phyloP scores from a whole-genome alignment of 495 filamentous ascomycete species.

The Hypoxylon trugodes region DNA sequence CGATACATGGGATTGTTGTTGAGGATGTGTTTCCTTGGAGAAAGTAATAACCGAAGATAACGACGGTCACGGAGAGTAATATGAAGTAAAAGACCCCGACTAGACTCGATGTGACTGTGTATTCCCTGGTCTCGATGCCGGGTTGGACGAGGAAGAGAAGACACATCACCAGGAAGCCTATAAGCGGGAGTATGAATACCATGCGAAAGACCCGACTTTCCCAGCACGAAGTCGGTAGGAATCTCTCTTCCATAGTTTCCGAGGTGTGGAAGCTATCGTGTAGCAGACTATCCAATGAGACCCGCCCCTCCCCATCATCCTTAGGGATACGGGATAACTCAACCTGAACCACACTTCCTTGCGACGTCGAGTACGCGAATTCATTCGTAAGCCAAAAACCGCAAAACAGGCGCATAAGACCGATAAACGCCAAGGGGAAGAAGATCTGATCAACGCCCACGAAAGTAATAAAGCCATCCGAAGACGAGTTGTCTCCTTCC shows the following conservation, averaged over 20 bases:
- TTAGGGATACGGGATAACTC: background rate
- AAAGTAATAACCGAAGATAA: conserved; percentile 21
- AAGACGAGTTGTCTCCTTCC: background rate
- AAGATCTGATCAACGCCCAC: conserved; percentile 19
- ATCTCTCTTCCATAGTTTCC: background rate
- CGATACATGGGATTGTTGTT: conserved; percentile 29
- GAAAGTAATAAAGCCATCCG: conserved; percentile 1
- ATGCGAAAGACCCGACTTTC: conserved; percentile 27
- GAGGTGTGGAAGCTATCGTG: background rate
- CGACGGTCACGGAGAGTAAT: conserved; percentile 9
- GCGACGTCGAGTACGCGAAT: conserved; percentile 3
- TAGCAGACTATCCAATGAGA: conserved; percentile 7
- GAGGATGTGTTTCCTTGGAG: conserved; percentile 6
- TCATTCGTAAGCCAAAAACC: conserved; percentile 21
- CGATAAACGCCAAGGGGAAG: conserved; percentile 21
- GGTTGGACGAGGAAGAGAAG: conserved; percentile 20
- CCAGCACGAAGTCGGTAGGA: conserved; percentile 15
- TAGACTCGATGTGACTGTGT: conserved; percentile 10
- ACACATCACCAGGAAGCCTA: conserved; percentile 28
- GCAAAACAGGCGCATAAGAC: conserved; percentile 12
- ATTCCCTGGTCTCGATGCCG: background rate
- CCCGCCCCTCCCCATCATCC: background rate
- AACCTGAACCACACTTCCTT: background rate
- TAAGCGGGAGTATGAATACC: conserved; percentile 33
- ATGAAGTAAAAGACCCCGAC: conserved; percentile 24